These are phyloP conservation scores for Ammopiptanthus mongolicus DNA, from an alignment of 306 rosid species.

Conservation along the genomic window DNA sequence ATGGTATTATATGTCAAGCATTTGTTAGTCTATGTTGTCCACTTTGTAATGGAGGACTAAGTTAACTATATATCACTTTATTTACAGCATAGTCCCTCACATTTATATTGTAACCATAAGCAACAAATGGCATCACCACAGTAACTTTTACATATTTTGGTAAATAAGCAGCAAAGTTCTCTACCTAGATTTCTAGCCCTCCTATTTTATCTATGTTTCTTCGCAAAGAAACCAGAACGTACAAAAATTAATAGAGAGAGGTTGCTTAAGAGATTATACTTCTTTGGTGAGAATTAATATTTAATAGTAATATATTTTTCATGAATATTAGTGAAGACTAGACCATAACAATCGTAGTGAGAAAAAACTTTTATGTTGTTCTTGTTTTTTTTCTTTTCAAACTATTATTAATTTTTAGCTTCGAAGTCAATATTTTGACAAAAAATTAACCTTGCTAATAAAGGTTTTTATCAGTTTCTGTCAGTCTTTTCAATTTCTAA, in stretches of 20 bases:
- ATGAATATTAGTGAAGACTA: not conserved
- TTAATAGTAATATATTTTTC: not conserved
- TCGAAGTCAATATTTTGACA: not conserved
- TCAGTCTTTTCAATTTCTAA: not conserved
- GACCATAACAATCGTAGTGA: no score
- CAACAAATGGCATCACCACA: no score
- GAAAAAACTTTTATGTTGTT: not conserved
- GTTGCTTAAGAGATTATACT: not conserved
- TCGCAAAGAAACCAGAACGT: not conserved
- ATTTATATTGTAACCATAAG: not conserved
- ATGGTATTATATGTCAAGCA: constrained; percentile 27
- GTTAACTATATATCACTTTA: no score
- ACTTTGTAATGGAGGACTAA: not conserved
- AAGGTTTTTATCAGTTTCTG: not conserved
- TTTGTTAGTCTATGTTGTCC: constrained; percentile 20
- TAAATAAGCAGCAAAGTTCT: not conserved
- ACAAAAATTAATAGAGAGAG: not conserved
- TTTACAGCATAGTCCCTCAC: not conserved
- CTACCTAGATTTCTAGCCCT: not conserved
- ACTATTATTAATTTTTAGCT: not conserved
- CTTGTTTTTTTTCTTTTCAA: not conserved
- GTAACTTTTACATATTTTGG: not conserved
- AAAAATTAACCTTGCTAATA: not conserved
- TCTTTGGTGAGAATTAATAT: not conserved
- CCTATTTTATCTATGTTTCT: not conserved